Evolutionary conservation across 202 grass and related monocot species (phyloP).

Genomic region (Zizania palustris): DNA sequence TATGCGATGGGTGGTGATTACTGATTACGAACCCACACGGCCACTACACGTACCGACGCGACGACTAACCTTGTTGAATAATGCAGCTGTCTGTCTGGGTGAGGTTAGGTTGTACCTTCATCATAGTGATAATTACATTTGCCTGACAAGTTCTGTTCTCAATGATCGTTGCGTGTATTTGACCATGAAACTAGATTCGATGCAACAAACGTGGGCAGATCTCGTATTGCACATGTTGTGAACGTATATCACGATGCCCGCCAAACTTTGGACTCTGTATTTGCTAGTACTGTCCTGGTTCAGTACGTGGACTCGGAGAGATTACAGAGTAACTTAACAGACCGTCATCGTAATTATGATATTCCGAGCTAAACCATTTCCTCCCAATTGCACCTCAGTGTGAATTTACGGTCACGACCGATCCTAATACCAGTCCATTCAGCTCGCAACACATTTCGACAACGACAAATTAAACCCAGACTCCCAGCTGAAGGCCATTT

Average conservation of each 20-base stretch:
- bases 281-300: background rate
- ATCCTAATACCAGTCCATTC: background rate
- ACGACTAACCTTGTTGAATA: background rate
- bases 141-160: background rate
- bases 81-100: background rate
- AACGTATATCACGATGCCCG: no score
- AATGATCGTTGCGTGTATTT: background rate
- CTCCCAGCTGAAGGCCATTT: no score
- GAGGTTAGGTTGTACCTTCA: background rate
- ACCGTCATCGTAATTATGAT: background rate
- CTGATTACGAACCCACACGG: background rate
- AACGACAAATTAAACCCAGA: background rate
- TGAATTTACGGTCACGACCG: background rate
- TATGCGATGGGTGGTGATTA: background rate
- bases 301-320: background rate
- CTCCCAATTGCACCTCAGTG: no score
- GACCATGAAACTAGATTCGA: background rate
- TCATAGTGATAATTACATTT: background rate
- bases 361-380: background rate
- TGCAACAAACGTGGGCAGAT: background rate
- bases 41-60: no score
- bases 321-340: background rate
- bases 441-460: background rate
- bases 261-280: background rate
- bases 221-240: background rate